Conservation (phyloP, 2,329 filamentous ascomycete genomes). For the Coccinonectria pachysandricola region DNA sequence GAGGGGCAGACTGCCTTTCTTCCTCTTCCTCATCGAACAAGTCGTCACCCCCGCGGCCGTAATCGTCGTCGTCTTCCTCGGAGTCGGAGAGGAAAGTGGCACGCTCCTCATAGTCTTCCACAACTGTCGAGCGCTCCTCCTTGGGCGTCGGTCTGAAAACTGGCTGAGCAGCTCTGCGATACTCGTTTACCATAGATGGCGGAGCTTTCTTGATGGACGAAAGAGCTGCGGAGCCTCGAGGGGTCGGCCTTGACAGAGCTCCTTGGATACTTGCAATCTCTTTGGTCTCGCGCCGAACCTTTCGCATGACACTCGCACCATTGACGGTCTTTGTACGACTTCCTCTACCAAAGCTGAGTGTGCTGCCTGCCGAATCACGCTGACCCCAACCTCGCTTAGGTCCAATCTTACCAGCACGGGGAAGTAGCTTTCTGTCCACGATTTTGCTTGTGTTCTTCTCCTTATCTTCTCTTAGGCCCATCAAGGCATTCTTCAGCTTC, state of each 20-base stretch:
- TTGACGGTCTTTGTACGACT: constrained; percentile 42
- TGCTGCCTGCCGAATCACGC: constrained; percentile 21
- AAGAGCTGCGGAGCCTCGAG: constrained; percentile 20
- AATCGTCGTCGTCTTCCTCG: constrained; percentile 20
- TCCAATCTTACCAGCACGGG: constrained; percentile 28
- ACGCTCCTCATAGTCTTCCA: constrained; percentile 23
- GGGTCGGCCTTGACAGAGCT: constrained; percentile 28
- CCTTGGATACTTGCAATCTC: constrained; percentile 41
- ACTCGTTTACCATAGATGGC: constrained; percentile 42
- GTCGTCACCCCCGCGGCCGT: constrained; percentile 7
- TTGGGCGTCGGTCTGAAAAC: constrained; percentile 18
- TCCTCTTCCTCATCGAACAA: constrained; percentile 15
- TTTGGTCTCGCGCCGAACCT: constrained; percentile 44
- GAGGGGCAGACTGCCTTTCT: constrained; percentile 1
- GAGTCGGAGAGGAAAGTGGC: constrained; percentile 33
- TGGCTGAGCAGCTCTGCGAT: constrained; percentile 34
- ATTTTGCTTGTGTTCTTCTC: constrained; percentile 47
- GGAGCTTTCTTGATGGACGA: constrained; percentile 41
- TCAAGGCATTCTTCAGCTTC: constrained; percentile 45
- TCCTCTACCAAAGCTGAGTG: constrained; percentile 35
- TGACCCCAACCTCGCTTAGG: constrained; percentile 18
- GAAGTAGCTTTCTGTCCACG: constrained; percentile 39
- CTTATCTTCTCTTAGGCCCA: constrained; percentile 47
- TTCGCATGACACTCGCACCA: constrained; percentile 44
- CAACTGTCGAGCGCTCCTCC: constrained; percentile 10